These are phyloP conservation scores for Scleroderma citrinum DNA, from an alignment of 768 basidiomycete genomes.

Conservation along the genomic window DNA sequence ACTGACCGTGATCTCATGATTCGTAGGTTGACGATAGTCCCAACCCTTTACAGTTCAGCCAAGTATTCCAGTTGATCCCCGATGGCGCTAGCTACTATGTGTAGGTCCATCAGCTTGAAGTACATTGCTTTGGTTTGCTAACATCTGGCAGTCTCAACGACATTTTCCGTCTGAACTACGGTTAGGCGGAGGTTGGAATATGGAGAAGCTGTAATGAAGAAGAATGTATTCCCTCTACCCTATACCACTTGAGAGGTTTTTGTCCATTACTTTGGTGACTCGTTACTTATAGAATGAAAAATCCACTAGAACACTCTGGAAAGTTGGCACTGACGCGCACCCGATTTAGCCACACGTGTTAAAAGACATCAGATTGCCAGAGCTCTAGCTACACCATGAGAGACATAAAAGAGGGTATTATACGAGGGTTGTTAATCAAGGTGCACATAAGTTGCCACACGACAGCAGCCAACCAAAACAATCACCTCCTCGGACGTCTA, in stretches of 20 bases:
- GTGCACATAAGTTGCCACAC: background rate
- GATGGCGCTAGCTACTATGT: constrained; percentile 77
- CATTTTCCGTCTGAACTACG: constrained; percentile 87
- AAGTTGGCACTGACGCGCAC: background rate
- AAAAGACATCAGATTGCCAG: constrained; percentile 1
- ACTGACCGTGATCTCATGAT: constrained; percentile 2
- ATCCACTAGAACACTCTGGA: background rate
- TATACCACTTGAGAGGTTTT: background rate
- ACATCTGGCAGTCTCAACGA: constrained; percentile 63
- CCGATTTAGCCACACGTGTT: background rate
- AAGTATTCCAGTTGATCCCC: constrained; percentile 86
- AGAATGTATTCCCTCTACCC: constrained; percentile 14
- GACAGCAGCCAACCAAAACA: background rate
- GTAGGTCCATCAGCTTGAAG: constrained; percentile 41
- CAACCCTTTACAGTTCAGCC: constrained; percentile 86
- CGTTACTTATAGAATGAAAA: background rate
- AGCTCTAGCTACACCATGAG: constrained; percentile 14
- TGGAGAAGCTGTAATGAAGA: constrained; percentile 9
- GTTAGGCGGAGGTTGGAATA: constrained; percentile 20
- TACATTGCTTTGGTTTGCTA: constrained; percentile 2
- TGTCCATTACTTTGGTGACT: background rate
- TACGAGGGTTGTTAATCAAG: constrained; percentile 13
- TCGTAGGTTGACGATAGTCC: constrained; percentile 70
- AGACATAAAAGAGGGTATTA: constrained; percentile 26
- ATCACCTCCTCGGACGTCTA: constrained; percentile 21